A percentile compares a stretch with the other conserved stretches of the same genome.
phyloP scores from a whole-genome alignment of 441 rosid species.

The Arabidopsis lyrata region DNA sequence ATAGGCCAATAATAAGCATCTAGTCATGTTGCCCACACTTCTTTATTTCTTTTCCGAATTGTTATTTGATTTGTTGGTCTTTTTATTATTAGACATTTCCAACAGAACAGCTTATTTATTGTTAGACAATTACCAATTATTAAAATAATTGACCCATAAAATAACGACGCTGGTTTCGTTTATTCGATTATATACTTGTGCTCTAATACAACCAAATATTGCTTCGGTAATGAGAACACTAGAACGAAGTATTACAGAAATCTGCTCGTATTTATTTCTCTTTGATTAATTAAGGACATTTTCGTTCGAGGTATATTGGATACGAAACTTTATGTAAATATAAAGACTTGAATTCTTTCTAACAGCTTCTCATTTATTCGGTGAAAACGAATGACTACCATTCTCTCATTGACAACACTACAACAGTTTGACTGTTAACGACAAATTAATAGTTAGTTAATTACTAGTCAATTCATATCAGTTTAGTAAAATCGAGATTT shows the following conservation, averaged over 20 bases:
- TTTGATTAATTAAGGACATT: not conserved
- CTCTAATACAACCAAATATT: constrained; percentile 2
- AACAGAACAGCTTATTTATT: not conserved
- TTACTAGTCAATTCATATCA: not conserved
- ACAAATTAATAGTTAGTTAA: not conserved
- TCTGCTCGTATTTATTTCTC: not conserved
- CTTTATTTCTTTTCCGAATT: constrained; percentile 3
- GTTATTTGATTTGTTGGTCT: constrained; percentile 4
- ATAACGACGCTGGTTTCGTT: not conserved
- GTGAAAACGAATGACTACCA: not conserved
- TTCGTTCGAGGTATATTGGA: not conserved
- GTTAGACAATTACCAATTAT: constrained; percentile 21
- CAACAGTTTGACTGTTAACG: not conserved
- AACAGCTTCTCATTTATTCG: not conserved
- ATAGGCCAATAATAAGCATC: constrained; percentile 30
- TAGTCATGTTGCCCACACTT: constrained; percentile 44
- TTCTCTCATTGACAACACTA: not conserved
- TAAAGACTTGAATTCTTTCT: not conserved
- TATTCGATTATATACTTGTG: constrained; percentile 3
- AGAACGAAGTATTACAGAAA: constrained; percentile 3
- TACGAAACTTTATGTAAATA: constrained; percentile 4
- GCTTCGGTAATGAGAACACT: constrained; percentile 10
- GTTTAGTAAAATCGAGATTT: not conserved
- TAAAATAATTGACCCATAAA: constrained; percentile 15
- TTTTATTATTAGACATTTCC: not conserved